phyloP scores from a whole-genome alignment of 257 asterid species.

The Scutellaria barbata region DNA sequence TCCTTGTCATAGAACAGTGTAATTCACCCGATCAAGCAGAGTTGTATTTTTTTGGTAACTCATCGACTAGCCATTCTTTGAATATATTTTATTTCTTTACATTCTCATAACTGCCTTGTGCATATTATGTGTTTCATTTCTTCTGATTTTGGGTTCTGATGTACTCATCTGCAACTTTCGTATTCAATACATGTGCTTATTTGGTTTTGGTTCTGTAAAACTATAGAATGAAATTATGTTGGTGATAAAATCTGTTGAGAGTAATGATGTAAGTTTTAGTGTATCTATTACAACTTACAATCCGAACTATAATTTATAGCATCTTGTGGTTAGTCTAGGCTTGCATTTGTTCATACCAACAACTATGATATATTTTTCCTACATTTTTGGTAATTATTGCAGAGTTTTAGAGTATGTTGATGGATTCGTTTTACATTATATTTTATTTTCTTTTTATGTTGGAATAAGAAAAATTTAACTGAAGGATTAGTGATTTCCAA shows the following conservation, averaged over 20 bases:
- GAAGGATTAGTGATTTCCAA: not conserved
- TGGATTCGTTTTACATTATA: no score
- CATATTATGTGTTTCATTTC: not conserved
- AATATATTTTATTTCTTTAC: no score
- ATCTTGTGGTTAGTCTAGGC: no score
- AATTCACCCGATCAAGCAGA: not conserved
- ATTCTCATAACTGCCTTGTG: not conserved
- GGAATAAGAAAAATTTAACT: not conserved
- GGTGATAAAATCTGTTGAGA: no score
- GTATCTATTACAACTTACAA: no score
- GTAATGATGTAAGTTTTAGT: no score
- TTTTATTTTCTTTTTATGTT: no score
- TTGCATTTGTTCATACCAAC: no score
- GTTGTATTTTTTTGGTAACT: slow-evolving; percentile 37
- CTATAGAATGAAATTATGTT: no score
- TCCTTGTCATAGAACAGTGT: slow-evolving; percentile 15
- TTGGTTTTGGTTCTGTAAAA: not conserved
- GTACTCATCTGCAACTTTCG: not conserved
- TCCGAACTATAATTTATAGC: no score
- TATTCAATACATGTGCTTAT: not conserved
- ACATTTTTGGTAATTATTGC: no score
- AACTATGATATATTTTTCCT: not conserved
- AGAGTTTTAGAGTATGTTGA: not conserved
- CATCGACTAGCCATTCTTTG: not conserved
- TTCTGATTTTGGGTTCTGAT: not conserved